A percentile compares a stretch with the other conserved stretches of the same genome.
phyloP scores from a whole-genome alignment of 164 flowering plant genomes.

The Brasenia schreberi region DNA sequence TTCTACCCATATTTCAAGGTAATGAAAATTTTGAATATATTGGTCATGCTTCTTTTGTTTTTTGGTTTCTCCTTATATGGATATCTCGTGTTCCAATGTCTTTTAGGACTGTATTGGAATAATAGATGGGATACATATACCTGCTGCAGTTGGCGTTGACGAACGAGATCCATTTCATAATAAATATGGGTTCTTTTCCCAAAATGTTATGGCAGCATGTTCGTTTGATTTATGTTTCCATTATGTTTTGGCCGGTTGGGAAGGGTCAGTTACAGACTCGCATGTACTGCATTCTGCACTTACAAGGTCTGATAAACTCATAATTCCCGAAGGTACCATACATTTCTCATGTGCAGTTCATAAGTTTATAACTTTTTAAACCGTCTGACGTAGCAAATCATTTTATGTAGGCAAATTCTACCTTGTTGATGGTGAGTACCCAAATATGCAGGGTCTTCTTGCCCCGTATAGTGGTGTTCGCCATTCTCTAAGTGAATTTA shows the following conservation, averaged over 20 bases:
- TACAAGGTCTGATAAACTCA: conserved; percentile 57
- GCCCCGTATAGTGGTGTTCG: conserved; percentile 37
- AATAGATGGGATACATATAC: conserved; percentile 49
- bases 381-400: neutral
- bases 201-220: conserved; percentile 54
- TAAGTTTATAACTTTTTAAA: neutral
- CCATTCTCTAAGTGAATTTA: conserved; percentile 22
- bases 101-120: conserved; percentile 50
- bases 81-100: neutral
- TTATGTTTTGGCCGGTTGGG: conserved; percentile 69
- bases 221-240: conserved; percentile 50
- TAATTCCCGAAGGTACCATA: conserved; percentile 47
- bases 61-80: neutral
- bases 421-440: conserved; percentile 43
- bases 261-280: conserved; percentile 54
- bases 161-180: conserved; percentile 59
- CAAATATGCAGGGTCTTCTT: conserved; percentile 49
- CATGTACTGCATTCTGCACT: conserved; percentile 42
- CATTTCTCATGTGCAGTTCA: neutral
- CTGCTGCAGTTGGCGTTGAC: conserved; percentile 47
- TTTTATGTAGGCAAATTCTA: conserved; percentile 48
- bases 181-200: conserved; percentile 35
- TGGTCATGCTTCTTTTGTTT: neutral
- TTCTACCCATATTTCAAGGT: conserved; percentile 5
- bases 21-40: neutral